phyloP scores from a whole-genome alignment of 345 rosid genomes.

The Brassica rapa region DNA sequence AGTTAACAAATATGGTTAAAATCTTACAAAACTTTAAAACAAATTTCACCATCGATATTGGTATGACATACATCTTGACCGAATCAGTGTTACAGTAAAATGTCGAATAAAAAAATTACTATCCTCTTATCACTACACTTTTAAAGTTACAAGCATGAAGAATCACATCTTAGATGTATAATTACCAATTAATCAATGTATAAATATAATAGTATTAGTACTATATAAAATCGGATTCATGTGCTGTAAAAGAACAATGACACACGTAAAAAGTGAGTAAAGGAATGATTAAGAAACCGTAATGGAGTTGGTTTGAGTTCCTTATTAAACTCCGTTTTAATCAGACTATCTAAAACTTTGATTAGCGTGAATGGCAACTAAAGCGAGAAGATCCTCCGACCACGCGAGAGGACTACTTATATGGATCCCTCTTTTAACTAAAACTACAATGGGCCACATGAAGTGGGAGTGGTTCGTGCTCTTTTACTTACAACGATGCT shows the following conservation, averaged over 20 bases:
- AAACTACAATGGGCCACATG: conserved; percentile 29
- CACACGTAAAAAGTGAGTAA: conserved; percentile 33
- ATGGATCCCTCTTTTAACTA: conserved; percentile 29
- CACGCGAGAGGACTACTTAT: conserved; percentile 36
- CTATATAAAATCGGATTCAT: conserved; percentile 3
- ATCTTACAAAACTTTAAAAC: neutral
- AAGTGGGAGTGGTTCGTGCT: conserved; percentile 18
- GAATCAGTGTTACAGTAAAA: neutral
- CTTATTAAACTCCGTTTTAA: conserved; percentile 8
- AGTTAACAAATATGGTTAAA: neutral
- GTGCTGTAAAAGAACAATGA: conserved; percentile 34
- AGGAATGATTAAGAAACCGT: conserved; percentile 35
- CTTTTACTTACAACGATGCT: conserved; percentile 32
- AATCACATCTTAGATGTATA: neutral
- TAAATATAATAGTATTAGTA: neutral
- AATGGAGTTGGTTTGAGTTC: conserved; percentile 28
- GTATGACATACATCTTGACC: neutral
- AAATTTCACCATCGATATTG: neutral
- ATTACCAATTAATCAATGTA: conserved; percentile 9
- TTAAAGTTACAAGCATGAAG: neutral
- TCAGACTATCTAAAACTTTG: conserved; percentile 18
- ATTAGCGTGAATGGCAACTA: conserved; percentile 25
- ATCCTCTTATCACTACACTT: neutral
- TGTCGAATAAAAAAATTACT: neutral
- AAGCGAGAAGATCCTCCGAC: conserved; percentile 35